Base-by-base conservation (phyloP, 2,329 filamentous ascomycete genomes). In the Talaromyces pinophilus region DNA sequence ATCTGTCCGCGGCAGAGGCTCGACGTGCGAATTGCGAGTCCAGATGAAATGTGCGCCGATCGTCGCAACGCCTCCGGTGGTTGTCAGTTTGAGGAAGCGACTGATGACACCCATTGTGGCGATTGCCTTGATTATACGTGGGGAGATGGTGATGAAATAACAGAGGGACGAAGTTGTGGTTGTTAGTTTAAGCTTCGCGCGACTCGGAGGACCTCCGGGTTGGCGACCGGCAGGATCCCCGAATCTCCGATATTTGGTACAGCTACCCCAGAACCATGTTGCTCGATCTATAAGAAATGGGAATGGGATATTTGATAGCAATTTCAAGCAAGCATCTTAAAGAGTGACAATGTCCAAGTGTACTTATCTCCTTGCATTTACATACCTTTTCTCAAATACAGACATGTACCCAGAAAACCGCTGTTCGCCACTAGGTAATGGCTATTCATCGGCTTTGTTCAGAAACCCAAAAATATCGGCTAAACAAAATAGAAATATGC, bases 1-100 rank as follows among this genome's bases (percentile, higher is more conserved):
- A 69, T 84, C 82, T 54, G 83, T 75, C n/a, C 82, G 76, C 57
- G 89, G 75, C 48, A 89, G 84, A 63, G 86, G 83, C 72, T 87
- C 79, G 72, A 89, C 80, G 46, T 80, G 82, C 70, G 86, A 88
- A 68, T 83, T 81, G 68, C 84, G 81, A 52, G 84, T 85, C 67
- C 84, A 81, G 67, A 83, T 85, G 61, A 85, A 82, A 67, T 85
- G 84, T 25, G 80, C 80, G 17, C 84, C 84, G 38, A 83, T 76
- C 15, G 84, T 82, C 69, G 84, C 83, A 22, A 82, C 78, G 40
- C 82, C 76, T 64, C 81, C 81, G 5, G 80, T 79, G 67, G 82
- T 79, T 59, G 83, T 69, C 2, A 83, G 77, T 69, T 83, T 78
- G 30, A 81, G 66, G 57, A 78, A 70, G 59, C 72, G 82, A 46